Base-by-base conservation (phyloP, 2,329 filamentous ascomycete genomes). In the Ophiocordyceps camponoti-rufipedis region DNA sequence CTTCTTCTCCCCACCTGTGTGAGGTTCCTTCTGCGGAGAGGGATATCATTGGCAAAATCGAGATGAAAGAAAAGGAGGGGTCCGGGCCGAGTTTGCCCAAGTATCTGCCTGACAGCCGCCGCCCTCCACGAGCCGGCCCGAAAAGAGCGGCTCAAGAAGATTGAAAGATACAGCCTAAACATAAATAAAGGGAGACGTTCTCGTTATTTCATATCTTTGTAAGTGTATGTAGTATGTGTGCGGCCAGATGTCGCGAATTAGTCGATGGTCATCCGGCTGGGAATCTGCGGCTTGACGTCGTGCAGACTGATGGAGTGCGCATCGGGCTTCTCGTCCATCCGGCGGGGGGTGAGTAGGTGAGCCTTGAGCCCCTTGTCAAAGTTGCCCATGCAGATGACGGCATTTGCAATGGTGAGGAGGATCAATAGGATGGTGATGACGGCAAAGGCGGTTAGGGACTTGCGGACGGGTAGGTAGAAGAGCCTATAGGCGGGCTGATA, bases 361-460 rank as follows among this genome's bases (percentile, higher is more conserved):
- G 79, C 80, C 68, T 93, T 95, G 48, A 98, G 70, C 9, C 91
- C 91, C 52, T 81, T 80, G 62, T 82, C 76, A 65, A 96, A 98
- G 67, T 96, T 96, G 62, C 74, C 68, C 63, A 86, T 88, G 71
- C 89, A 96, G 55, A 89, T 71, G 56, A 83, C 78, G 38, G 86
- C 88, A 54, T 94, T 88, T 60, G 74, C 65, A 54, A 98, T 95
- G 48, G 91, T 98, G 50, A 87, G 68, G 44, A 96, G 67, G 54
- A 98, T 85, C 48, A 96, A 69, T 28, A 93, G 64, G 48, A 98
- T 85, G 39, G 91, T 95, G 55, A 98, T 81, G 50, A 94, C 79
- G 44, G 91, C 89, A 57, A 98, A 98, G 48, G 87, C 85, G 5
- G 89, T 95, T 57, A 98, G 71, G 14, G 84, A 89, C 57, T 82